These are phyloP conservation scores for Pezicula rhizophila DNA, from an alignment of 2,329 filamentous ascomycete genomes.

Conservation along the genomic window DNA sequence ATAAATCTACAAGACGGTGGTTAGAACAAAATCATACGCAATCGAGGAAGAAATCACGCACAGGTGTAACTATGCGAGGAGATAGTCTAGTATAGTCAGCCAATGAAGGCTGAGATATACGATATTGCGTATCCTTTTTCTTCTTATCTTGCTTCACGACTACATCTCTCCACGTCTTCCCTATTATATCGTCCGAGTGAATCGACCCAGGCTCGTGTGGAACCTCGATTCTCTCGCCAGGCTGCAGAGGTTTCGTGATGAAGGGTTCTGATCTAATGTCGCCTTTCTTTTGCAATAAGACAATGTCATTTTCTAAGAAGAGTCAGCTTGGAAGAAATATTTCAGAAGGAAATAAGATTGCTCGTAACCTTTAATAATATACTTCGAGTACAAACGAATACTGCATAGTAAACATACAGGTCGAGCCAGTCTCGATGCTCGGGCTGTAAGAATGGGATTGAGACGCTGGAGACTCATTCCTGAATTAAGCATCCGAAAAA, in stretches of 20 bases:
- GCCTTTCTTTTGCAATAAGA: constrained; percentile 19
- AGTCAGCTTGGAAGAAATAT: not conserved
- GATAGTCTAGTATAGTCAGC: constrained; percentile 67
- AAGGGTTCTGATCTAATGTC: constrained; percentile 13
- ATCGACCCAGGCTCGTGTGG: constrained; percentile 21
- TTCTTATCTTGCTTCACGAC: constrained; percentile 5
- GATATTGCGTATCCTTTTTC: constrained; percentile 17
- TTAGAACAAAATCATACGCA: not conserved
- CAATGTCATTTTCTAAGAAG: constrained; percentile 24
- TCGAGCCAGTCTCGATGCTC: not conserved
- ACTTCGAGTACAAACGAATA: constrained; percentile 7
- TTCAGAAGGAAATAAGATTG: not conserved
- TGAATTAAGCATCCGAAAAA: no score
- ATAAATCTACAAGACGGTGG: constrained; percentile 51
- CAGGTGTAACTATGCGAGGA: constrained; percentile 68
- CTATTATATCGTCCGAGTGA: constrained; percentile 31
- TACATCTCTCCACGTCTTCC: constrained; percentile 16
- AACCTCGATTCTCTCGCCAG: constrained; percentile 28
- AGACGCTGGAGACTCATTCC: no score
- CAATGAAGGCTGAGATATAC: constrained; percentile 58
- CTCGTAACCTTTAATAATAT: constrained; percentile 15
- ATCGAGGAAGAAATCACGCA: constrained; percentile 30
- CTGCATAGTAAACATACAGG: constrained; percentile 1
- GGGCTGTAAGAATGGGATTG: not conserved
- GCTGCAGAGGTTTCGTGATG: constrained; percentile 35